Base-by-base conservation (phyloP, 2,329 filamentous ascomycete species). In the Trichoderma lentiforme region DNA sequence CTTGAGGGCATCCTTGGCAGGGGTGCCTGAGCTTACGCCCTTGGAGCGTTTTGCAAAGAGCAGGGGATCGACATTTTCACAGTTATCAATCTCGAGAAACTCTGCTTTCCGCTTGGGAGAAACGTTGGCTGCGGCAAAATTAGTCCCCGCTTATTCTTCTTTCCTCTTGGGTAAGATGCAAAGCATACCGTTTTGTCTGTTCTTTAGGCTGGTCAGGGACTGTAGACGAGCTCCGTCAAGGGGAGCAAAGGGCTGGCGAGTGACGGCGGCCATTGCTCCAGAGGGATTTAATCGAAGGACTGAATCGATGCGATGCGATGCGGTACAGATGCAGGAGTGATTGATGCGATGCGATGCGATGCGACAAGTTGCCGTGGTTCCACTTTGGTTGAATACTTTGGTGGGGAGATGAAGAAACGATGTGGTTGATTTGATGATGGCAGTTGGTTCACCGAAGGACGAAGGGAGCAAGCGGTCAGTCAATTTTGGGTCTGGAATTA, bases 241-340 rank as follows among this genome's bases (percentile, higher is more conserved):
- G 63, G 91, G 91, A 79, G 90, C 92, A 81, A 95, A 94, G 6
- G 92, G 92, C 82, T 93, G 91, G 78, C 92, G 89, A 74, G 85
- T 83, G 73, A 87, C 76, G 75, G 87, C 81, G 79, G 88, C 86
- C 87, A 90, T 90, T 51, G 32, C 32, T 77, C 78, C 26, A 15
- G 28, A 32, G 8, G 56, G 28, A 30, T 51, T 51, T 3, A 32
- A 21, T 64, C 39, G 15, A 62, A 6, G 32, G 28, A 56, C 28
- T 58, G 4, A 36, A 21, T 9, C 51, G 62, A 71, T 24, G 26
- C 21, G 62, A 58, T 66, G 69, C 34, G 53, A 36, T 36, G 57
- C 8, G 30, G 21, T 70, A 32, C 28, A 32, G 6, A 43, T 28
- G 21, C n/a, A 30, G n/a, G 15, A 58, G 43, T 51, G n/a, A 51